Evolutionary conservation across 192 early-diverging fungal genomes (phyloP).

Genomic region (Coemansia sp.): DNA sequence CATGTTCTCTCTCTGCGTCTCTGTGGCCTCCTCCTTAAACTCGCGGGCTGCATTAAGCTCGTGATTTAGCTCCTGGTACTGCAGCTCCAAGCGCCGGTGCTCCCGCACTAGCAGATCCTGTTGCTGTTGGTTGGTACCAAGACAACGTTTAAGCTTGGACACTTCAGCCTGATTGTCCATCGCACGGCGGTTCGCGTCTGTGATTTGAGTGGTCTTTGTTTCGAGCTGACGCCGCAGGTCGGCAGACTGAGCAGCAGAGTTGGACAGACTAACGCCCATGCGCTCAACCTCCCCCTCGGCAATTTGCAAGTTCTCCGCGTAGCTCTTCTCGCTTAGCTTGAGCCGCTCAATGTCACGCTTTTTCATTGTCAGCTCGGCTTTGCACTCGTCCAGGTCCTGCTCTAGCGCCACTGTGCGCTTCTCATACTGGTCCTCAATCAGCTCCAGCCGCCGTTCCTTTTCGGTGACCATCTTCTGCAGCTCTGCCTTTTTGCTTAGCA

Average conservation of each 20-base stretch:
- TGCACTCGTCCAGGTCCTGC: constrained; percentile 39
- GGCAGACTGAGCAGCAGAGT: constrained; percentile 23
- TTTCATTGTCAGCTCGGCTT: constrained; percentile 42
- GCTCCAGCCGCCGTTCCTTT: constrained; percentile 30
- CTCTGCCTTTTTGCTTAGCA: constrained; percentile 29
- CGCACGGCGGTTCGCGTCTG: constrained; percentile 17
- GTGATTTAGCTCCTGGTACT: constrained; percentile 27
- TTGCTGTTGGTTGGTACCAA: constrained; percentile 32
- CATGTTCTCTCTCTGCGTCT: constrained; percentile 22
- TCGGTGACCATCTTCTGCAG: constrained; percentile 28
- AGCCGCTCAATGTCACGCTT: constrained; percentile 49
- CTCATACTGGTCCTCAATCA: constrained; percentile 33
- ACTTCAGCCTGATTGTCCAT: constrained; percentile 38
- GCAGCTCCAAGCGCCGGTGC: constrained; percentile 24
- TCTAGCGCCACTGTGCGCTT: constrained; percentile 21
- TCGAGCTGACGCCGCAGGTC: constrained; percentile 36
- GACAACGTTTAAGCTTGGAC: constrained; percentile 14
- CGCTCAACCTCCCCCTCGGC: constrained; percentile 40
- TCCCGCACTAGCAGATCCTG: constrained; percentile 27
- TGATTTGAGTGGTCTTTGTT: constrained; percentile 17
- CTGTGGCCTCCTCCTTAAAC: constrained; percentile 21
- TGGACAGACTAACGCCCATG: constrained; percentile 32
- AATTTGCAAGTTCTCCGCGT: constrained; percentile 18
- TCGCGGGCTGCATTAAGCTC: constrained; percentile 31
- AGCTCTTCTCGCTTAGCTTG: constrained; percentile 18